Conservation (phyloP, 441 rosid genomes). For the Populus hybrid region DNA sequence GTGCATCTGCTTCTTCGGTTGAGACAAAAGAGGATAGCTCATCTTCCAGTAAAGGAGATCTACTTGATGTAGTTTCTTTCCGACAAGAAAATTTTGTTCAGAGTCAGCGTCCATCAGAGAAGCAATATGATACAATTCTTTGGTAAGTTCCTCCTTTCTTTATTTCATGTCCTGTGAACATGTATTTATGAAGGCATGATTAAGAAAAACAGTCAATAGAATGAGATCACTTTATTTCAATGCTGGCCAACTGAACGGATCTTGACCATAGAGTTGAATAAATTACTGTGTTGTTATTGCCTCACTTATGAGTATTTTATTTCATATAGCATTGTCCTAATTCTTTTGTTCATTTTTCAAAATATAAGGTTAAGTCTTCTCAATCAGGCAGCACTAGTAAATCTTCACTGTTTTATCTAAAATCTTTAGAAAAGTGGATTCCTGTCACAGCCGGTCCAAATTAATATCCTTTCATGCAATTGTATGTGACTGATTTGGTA, state of each 20-base stretch:
- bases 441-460: background rate
- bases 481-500: background rate
- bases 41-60: constrained; percentile 32
- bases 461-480: background rate
- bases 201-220: background rate
- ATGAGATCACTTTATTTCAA: background rate
- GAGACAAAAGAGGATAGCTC: constrained; percentile 19
- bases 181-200: background rate
- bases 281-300: background rate
- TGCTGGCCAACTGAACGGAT: background rate
- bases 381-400: background rate
- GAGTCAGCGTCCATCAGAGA: constrained; percentile 33
- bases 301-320: background rate
- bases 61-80: constrained; percentile 64
- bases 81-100: constrained; percentile 70
- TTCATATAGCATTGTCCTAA: background rate
- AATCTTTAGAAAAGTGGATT: background rate
- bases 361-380: background rate
- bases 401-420: background rate
- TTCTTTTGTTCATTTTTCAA: background rate
- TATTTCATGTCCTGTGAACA: background rate
- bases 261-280: background rate
- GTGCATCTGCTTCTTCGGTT: constrained; percentile 15
- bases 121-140: constrained; percentile 71
- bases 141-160: constrained; percentile 44